Evolutionary conservation across 257 asterid species (phyloP).

Genomic region (Nicotiana paniculata): DNA sequence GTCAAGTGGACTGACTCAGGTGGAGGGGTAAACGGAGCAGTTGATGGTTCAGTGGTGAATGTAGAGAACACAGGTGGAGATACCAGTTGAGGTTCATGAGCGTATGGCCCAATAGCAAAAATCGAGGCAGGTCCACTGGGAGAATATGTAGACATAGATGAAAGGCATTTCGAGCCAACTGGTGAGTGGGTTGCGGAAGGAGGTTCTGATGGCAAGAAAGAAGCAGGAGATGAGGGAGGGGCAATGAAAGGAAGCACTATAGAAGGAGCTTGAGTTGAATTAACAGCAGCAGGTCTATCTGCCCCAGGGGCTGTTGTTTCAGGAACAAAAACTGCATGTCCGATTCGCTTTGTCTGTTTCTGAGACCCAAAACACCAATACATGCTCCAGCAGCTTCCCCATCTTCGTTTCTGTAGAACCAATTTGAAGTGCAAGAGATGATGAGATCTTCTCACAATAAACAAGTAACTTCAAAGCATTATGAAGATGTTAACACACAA

Average conservation of each 20-base stretch:
- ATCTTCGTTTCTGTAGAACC: conserved; percentile 64
- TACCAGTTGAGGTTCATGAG: conserved; percentile 86
- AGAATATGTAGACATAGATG: conserved; percentile 65
- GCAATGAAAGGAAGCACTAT: conserved; percentile 63
- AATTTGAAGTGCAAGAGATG: not conserved
- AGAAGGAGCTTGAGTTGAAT: conserved; percentile 45
- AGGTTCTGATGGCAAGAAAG: conserved; percentile 79
- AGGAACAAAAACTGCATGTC: conserved; percentile 69
- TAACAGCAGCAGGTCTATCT: conserved; percentile 34
- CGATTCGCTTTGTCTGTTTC: conserved; percentile 58
- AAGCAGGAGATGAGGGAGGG: conserved; percentile 97
- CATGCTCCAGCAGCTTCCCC: conserved; percentile 77
- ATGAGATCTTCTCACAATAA: not conserved
- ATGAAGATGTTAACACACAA: not conserved
- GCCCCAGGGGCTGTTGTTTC: conserved; percentile 38
- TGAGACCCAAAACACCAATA: conserved; percentile 75
- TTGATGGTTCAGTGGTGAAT: conserved; percentile 87
- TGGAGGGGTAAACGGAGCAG: conserved; percentile 98
- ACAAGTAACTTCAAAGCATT: not conserved
- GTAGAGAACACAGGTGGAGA: conserved; percentile 93
- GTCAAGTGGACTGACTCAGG: conserved; percentile 80
- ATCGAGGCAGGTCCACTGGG: conserved; percentile 81
- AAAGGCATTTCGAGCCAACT: conserved; percentile 44
- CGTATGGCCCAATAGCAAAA: conserved; percentile 87
- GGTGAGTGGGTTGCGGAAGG: conserved; percentile 83